phyloP scores from a whole-genome alignment of 2,329 filamentous ascomycete genomes.

The Escovopsis sp. region DNA sequence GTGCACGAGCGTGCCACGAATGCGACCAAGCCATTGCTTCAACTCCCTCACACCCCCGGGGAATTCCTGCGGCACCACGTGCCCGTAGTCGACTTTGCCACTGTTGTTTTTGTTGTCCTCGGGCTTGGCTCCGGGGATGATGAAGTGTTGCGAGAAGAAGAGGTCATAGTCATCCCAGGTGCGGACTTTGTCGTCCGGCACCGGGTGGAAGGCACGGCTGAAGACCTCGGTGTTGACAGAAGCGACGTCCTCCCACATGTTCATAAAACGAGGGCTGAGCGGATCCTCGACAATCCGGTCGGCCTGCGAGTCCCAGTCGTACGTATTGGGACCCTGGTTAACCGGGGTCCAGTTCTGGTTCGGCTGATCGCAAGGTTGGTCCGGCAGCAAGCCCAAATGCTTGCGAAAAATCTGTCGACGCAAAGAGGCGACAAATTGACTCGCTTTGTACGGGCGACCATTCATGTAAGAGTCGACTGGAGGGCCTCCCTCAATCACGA shows the following conservation, averaged over 20 bases:
- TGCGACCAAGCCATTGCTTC: slow-evolving; percentile 50
- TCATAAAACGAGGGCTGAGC: slow-evolving; percentile 49
- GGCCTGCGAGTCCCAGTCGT: slow-evolving; percentile 53
- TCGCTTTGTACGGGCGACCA: slow-evolving; percentile 54
- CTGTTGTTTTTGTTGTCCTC: slow-evolving; percentile 17
- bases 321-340: slow-evolving; percentile 52
- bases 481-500: slow-evolving; percentile 67
- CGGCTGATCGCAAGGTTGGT: slow-evolving; percentile 52
- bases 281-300: slow-evolving; percentile 62
- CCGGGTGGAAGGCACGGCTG: slow-evolving; percentile 63
- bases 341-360: slow-evolving; percentile 67
- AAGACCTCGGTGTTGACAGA: slow-evolving; percentile 69
- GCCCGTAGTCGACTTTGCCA: slow-evolving; percentile 63
- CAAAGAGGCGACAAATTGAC: slow-evolving; percentile 62
- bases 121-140: slow-evolving; percentile 34
- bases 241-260: slow-evolving; percentile 60
- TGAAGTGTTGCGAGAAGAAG: slow-evolving; percentile 54
- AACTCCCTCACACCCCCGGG: slow-evolving; percentile 55
- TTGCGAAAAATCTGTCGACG: slow-evolving; percentile 81
- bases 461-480: slow-evolving; percentile 59
- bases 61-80: slow-evolving; percentile 72
- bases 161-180: slow-evolving; percentile 61
- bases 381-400: slow-evolving; percentile 69
- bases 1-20: slow-evolving; percentile 63
- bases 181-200: slow-evolving; percentile 51